Base-by-base conservation (phyloP, 768 basidiomycete species). In the Suillus discolor region DNA sequence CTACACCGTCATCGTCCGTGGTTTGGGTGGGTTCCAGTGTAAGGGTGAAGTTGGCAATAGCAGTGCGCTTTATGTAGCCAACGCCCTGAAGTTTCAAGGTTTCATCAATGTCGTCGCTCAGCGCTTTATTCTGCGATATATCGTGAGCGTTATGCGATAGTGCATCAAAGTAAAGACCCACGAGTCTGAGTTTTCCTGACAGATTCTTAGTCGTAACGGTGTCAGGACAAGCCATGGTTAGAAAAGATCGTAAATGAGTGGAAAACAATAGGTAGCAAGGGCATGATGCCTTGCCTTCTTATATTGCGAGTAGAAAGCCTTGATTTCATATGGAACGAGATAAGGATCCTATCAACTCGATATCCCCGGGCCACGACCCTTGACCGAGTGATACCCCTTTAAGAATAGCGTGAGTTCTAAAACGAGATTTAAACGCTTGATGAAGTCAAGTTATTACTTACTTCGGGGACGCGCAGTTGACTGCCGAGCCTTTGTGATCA, bases 1-100 rank as follows among this genome's bases (percentile, higher is more conserved):
- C 89, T n/a, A 84, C 72, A 31, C 80, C 83, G 3, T 73, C 74
- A 13, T 83, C 86, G 53, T 87, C 84, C 71, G 82, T 87, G 78
- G 80, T 85, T 71, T 91, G 89, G 62, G 84, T 86, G 72, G 89
- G 72, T 44, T 69, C 68, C 47, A 90, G 81, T 45, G 86, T 88
- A 44, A 91, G 66, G 18, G 85, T 87, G 25, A 81, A 86, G 9
- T 78, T 23, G n/a, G 67, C 57, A 69, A 92, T 90, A 28, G 81
- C 80, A 67, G 81, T 86, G 64, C 90, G 84, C 68, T 80, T 88
- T n/a, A 85, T 65, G 89, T 89, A 92, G 62, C 85, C 69, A 31
- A 91, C 82, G 51, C 89, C 90, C 73, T 91, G 90, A 12, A 87
- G 78, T 39, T 73, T 70, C 47, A 92, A 83, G 65, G 91, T 87